A percentile compares a stretch with the other conserved stretches of the same genome.
Evolutionary conservation across 1,284 basidiomycete genomes (phyloP).

Genomic region (Malassezia nana): DNA sequence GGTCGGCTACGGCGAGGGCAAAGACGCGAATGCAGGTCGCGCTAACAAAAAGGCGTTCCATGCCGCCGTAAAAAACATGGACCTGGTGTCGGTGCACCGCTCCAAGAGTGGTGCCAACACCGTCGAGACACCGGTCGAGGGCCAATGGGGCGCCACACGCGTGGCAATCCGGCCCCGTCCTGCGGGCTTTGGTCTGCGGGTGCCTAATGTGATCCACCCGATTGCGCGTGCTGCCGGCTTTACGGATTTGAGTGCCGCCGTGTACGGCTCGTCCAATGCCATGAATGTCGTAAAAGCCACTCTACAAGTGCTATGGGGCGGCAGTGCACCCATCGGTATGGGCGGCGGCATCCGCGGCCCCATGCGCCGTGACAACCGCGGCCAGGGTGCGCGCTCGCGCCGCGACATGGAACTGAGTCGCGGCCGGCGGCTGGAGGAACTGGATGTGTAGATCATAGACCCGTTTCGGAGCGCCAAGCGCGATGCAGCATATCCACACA

Average conservation of each 20-base stretch:
- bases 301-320: slow-evolving; percentile 45
- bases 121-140: slow-evolving; percentile 68
- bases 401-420: slow-evolving; percentile 34
- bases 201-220: slow-evolving; percentile 74
- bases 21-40: slow-evolving; percentile 57
- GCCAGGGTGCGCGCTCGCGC: slow-evolving; percentile 33
- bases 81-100: slow-evolving; percentile 58
- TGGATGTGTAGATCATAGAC: slow-evolving; percentile 15
- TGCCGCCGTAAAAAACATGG: slow-evolving; percentile 73
- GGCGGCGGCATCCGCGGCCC: slow-evolving; percentile 43
- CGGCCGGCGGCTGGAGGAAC: slow-evolving; percentile 33
- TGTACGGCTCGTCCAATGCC: slow-evolving; percentile 80
- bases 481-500: slow-evolving; percentile 1
- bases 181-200: slow-evolving; percentile 75
- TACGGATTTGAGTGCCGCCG: slow-evolving; percentile 84
- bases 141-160: slow-evolving; percentile 74
- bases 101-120: slow-evolving; percentile 55
- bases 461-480: background rate
- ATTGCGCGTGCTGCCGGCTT: slow-evolving; percentile 85
- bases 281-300: slow-evolving; percentile 56
- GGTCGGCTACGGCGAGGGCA: slow-evolving; percentile 80
- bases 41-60: slow-evolving; percentile 62
- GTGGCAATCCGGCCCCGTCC: slow-evolving; percentile 78
- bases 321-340: slow-evolving; percentile 35
- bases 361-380: slow-evolving; percentile 40